Base-by-base conservation (phyloP, 73 alveolate species). In the Symbiodinium natans region DNA sequence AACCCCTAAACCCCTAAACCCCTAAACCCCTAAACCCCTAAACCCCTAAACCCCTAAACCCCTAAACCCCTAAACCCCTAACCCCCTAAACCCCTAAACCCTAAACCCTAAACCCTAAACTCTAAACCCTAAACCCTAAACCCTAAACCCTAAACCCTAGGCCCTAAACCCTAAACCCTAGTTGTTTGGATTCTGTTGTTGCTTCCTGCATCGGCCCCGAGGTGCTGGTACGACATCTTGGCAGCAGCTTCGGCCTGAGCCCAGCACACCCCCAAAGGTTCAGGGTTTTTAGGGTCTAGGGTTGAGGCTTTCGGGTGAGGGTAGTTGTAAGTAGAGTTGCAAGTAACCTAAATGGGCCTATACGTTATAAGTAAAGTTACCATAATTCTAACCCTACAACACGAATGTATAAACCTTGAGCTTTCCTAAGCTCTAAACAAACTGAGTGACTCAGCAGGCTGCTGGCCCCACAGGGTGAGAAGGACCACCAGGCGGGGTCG, bases 211-310 rank as follows among this genome's bases (percentile, higher is more conserved):
- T 84, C 43, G 34, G 33, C 2, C 17, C 40, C 75, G 41, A 90
- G 97, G 97, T 25, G 88, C 89, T n/a, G 80, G 36, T 11, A 68
- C 59, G 36, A 90, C 97, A 3, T 42, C 31, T 68, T 90, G 97
- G 97, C 34, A 31, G 83, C 97, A n/a, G 97, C 56, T 29, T 48
- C 33, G 34, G 88, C 80, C 54, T 82, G 40, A 3, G 46, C 71
- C 41, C n/a, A 2, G 9, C 46, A 15, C 63, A 48, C 23, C 63
- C 17, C 63, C 63, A 10, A 10, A 48, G 23, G 17, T 48, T 8
- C 17, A 10, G 23, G 8, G 8, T 48, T 48, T 48, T 48, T 48
- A 10, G 63, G 63, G 63, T 10, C 17, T 48, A 8, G 17, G 63
- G 63, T 17, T 17, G 63, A 17, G 23, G 23, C 17, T 48, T 48